phyloP scores from a whole-genome alignment of 257 asterid species.

The Nicotiana knightiana region DNA sequence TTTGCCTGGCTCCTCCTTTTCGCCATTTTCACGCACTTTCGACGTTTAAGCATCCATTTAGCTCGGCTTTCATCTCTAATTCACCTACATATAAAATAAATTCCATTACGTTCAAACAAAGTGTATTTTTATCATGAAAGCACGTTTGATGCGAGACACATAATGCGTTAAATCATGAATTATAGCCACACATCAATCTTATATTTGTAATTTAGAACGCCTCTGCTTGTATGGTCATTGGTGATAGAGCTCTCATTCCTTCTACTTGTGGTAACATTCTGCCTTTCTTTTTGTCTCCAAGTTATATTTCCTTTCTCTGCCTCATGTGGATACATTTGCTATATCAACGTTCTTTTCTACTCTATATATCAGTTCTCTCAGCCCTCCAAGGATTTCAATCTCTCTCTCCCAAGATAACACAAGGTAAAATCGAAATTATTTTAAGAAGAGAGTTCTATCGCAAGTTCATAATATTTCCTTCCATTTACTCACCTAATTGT shows the following conservation, averaged over 20 bases:
- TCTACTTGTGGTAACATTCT: conserved; percentile 53
- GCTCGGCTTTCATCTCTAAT: too few relatives aligned
- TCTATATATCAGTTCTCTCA: conserved; percentile 45
- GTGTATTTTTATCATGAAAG: too few relatives aligned
- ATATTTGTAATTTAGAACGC: too few relatives aligned
- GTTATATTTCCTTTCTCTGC: not conserved
- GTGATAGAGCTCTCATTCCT: conserved; percentile 81
- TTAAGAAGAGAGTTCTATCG: not conserved
- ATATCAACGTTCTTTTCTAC: not conserved
- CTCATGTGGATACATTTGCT: not conserved
- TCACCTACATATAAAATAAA: too few relatives aligned
- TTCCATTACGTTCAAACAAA: too few relatives aligned
- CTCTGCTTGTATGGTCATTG: conserved; percentile 63
- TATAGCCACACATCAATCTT: too few relatives aligned
- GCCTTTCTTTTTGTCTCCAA: not conserved
- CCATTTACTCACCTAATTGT: not conserved
- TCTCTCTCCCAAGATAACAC: conserved; percentile 52
- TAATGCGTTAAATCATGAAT: too few relatives aligned
- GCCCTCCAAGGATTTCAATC: conserved; percentile 80
- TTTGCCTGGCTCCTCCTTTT: too few relatives aligned
- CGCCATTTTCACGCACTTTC: too few relatives aligned
- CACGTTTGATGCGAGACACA: too few relatives aligned
- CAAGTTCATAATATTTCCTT: not conserved
- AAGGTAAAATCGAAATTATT: conserved; percentile 28
- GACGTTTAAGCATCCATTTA: too few relatives aligned